A percentile compares a stretch with the other conserved stretches of the same genome.
Evolutionary conservation across 2,329 filamentous ascomycete genomes (phyloP).

Genomic region (Colletotrichum lini): DNA sequence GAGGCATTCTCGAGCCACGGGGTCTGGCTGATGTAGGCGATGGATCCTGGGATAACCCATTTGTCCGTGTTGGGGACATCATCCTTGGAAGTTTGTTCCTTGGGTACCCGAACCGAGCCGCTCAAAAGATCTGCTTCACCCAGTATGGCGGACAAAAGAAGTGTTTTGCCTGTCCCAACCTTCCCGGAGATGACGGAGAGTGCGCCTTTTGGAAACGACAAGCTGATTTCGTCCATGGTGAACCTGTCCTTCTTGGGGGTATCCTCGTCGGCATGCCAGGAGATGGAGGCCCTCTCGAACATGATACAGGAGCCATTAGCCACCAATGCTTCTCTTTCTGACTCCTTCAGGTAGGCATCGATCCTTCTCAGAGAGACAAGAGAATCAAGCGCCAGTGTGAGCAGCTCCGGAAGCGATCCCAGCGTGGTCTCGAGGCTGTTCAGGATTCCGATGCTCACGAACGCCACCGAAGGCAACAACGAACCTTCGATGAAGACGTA

Average conservation of each 20-base stretch:
- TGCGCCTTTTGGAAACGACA: slow-evolving; percentile 77
- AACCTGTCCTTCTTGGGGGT: slow-evolving; percentile 73
- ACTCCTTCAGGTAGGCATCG: slow-evolving; percentile 77
- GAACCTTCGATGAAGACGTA: slow-evolving; percentile 76
- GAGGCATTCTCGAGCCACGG: slow-evolving; percentile 90
- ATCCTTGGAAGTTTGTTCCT: slow-evolving; percentile 42
- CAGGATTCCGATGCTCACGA: slow-evolving; percentile 83
- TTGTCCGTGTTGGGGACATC: slow-evolving; percentile 65
- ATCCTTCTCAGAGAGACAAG: slow-evolving; percentile 81
- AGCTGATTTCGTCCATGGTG: slow-evolving; percentile 73
- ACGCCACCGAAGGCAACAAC: slow-evolving; percentile 81
- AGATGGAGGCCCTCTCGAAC: slow-evolving; percentile 78
- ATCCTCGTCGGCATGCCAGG: slow-evolving; percentile 79
- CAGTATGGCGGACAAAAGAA: slow-evolving; percentile 80
- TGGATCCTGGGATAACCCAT: slow-evolving; percentile 78
- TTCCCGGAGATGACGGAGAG: slow-evolving; percentile 83
- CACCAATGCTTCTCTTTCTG: slow-evolving; percentile 72
- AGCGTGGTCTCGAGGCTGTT: slow-evolving; percentile 71
- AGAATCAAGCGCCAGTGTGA: slow-evolving; percentile 78
- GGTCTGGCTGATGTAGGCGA: slow-evolving; percentile 84
- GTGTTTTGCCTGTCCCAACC: slow-evolving; percentile 83
- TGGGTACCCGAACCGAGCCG: slow-evolving; percentile 72
- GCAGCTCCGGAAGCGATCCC: no score
- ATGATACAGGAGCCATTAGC: slow-evolving; percentile 71
- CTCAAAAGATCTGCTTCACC: slow-evolving; percentile 80